Conservation (phyloP, 2,329 filamentous ascomycete genomes). For the Calonectria naviculata region DNA sequence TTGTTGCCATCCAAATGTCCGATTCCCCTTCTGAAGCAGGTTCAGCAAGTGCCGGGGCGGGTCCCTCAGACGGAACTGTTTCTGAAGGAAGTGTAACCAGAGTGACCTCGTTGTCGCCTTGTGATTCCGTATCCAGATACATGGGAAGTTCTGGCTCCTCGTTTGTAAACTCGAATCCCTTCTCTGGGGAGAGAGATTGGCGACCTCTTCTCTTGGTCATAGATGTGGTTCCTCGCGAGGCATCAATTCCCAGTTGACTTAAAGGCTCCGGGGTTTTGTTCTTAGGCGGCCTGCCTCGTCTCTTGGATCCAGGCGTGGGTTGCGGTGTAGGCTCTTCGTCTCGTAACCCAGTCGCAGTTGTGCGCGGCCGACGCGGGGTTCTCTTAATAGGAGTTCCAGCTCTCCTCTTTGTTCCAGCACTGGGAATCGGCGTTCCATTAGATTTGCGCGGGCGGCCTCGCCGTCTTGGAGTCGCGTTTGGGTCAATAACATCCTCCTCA, state of each 20-base stretch:
- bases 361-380: constrained; percentile 48
- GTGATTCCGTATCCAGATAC: constrained; percentile 33
- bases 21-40: constrained; percentile 47
- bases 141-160: constrained; percentile 25
- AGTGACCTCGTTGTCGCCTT: constrained; percentile 42
- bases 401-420: constrained; percentile 55
- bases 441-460: constrained; percentile 60
- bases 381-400: constrained; percentile 57
- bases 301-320: constrained; percentile 46
- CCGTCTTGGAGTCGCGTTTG: constrained; percentile 50
- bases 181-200: constrained; percentile 39
- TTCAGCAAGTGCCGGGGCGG: constrained; percentile 24
- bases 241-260: constrained; percentile 36
- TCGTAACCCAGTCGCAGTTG: constrained; percentile 40
- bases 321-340: constrained; percentile 40
- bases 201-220: constrained; percentile 28
- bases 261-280: constrained; percentile 39
- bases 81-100: constrained; percentile 39
- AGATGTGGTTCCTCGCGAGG: constrained; percentile 25
- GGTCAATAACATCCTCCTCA: constrained; percentile 47
- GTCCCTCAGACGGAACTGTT: constrained; percentile 16
- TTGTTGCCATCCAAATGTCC: constrained; percentile 59
- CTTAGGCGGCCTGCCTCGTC: constrained; percentile 45
- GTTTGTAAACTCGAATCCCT: constrained; percentile 40
- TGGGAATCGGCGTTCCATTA: constrained; percentile 64